These are phyloP conservation scores for Sanghuangporus weigelae DNA, from an alignment of 1,284 basidiomycete genomes.

Conservation along the genomic window DNA sequence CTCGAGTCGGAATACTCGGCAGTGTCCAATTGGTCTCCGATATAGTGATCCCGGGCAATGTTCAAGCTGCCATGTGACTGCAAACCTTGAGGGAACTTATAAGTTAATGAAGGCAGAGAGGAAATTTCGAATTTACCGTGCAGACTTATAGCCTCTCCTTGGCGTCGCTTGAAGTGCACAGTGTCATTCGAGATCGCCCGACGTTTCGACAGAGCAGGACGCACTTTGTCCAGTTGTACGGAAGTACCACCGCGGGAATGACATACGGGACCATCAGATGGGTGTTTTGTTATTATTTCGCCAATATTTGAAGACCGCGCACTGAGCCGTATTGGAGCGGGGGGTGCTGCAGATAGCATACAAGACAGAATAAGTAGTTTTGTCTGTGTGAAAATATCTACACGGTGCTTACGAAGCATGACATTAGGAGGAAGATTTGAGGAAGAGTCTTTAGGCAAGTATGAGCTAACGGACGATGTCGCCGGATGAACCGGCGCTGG, in stretches of 20 bases:
- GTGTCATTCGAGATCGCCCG: constrained; percentile 2
- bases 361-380: background rate
- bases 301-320: background rate
- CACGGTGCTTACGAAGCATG: constrained; percentile 14
- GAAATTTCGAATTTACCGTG: background rate
- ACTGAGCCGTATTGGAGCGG: background rate
- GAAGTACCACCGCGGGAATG: background rate
- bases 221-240: background rate
- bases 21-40: background rate
- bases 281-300: background rate
- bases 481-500: background rate
- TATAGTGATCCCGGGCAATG: background rate
- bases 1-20: background rate
- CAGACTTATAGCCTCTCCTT: background rate
- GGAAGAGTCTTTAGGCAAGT: background rate
- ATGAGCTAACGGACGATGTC: background rate
- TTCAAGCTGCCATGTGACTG: background rate
- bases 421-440: constrained; percentile 8
- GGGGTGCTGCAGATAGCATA: constrained; percentile 3
- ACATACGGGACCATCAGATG: background rate
- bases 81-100: background rate
- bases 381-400: background rate
- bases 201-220: background rate
- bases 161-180: constrained; percentile 11
- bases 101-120: background rate